These are phyloP conservation scores for Rhodotorula diobovata DNA, from an alignment of 768 basidiomycete genomes.

Conservation along the genomic window DNA sequence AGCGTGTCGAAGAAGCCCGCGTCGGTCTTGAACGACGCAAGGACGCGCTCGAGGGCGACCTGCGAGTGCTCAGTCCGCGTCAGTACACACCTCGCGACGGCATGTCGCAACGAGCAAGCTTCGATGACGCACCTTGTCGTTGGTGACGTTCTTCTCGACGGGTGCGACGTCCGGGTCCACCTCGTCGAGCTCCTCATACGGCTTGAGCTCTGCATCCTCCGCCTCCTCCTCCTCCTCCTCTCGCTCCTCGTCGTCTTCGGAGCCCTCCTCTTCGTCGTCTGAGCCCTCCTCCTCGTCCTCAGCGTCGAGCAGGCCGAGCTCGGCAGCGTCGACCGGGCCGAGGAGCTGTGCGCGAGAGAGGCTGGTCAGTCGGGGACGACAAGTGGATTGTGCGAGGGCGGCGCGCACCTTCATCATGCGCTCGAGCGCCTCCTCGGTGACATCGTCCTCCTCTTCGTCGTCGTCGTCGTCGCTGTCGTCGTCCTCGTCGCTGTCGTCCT, in stretches of 20 bases:
- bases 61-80: slow-evolving; percentile 43
- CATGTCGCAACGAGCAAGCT: not conserved
- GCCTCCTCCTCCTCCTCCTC: slow-evolving; percentile 44
- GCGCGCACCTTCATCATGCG: slow-evolving; percentile 42
- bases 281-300: slow-evolving; percentile 30
- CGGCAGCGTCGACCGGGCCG: slow-evolving; percentile 21
- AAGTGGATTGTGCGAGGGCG: not conserved
- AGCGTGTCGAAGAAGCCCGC: slow-evolving; percentile 59
- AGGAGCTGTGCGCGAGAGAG: slow-evolving; percentile 1
- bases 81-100: too few species aligned
- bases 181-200: slow-evolving; percentile 44
- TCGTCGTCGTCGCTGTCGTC: slow-evolving; percentile 1
- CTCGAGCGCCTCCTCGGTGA: slow-evolving; percentile 54
- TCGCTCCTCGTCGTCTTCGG: slow-evolving; percentile 17
- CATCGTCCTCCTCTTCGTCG: slow-evolving; percentile 54
- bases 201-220: slow-evolving; percentile 43
- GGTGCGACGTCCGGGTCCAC: slow-evolving; percentile 43
- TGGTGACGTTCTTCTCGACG: slow-evolving; percentile 28
- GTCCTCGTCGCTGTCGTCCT: slow-evolving; percentile 11
- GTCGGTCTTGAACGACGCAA: slow-evolving; percentile 52
- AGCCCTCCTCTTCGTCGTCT: slow-evolving; percentile 38
- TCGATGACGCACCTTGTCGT: slow-evolving; percentile 34
- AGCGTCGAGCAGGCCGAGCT: slow-evolving; percentile 31
- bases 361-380: too few species aligned
- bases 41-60: slow-evolving; percentile 75